A percentile compares a stretch with the other conserved stretches of the same genome.
Conservation (phyloP, 2,329 filamentous ascomycete genomes). For the Magnaporthiopsis rhizophila region DNA sequence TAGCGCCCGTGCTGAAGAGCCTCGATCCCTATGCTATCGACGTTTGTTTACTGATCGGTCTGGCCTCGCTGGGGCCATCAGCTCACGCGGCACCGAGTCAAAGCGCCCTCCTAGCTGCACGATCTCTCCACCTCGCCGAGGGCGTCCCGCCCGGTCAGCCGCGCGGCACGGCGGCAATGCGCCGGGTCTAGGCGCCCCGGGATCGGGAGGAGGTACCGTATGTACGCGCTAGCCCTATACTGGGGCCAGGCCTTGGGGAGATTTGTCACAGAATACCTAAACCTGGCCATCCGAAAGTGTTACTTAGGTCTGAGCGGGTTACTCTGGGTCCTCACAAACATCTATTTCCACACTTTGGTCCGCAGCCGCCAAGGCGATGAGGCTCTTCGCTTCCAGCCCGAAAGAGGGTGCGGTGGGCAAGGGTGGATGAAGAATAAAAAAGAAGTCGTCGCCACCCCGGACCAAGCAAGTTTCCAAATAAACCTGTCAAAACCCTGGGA, state of each 20-base stretch:
- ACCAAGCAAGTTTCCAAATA: background rate
- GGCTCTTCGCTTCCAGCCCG: too few species aligned
- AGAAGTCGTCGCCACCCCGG: background rate
- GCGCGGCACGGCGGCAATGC: background rate
- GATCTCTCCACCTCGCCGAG: background rate
- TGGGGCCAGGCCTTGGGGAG: too few species aligned
- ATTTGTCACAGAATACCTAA: too few species aligned
- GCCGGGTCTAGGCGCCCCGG: background rate
- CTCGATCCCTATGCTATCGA: too few species aligned
- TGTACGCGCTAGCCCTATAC: background rate
- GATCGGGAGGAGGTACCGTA: too few species aligned
- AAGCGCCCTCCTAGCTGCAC: background rate
- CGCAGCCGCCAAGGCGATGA: too few species aligned
- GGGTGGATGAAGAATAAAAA: background rate
- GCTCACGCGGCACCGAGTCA: background rate
- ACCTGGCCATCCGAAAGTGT: too few species aligned
- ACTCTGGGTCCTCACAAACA: too few species aligned
- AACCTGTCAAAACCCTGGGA: background rate
- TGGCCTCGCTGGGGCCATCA: background rate
- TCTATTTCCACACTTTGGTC: too few species aligned
- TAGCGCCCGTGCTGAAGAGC: background rate
- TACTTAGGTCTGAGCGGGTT: too few species aligned
- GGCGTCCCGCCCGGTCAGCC: background rate
- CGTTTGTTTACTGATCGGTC: background rate
- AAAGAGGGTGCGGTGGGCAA: background rate